phyloP scores from a whole-genome alignment of 345 rosid genomes.

The Lepidium didymum region DNA sequence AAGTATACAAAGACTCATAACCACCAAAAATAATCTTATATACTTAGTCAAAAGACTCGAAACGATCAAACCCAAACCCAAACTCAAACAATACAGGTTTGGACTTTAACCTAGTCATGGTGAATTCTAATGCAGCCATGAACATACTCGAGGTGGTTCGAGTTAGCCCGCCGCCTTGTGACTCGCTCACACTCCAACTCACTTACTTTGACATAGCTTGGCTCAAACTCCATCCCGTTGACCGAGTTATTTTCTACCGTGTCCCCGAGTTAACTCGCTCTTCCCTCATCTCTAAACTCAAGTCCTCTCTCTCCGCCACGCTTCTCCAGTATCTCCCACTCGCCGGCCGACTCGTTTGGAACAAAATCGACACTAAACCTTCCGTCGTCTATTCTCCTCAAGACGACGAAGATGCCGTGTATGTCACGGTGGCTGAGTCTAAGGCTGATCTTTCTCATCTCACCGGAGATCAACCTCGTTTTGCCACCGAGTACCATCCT shows the following conservation, averaged over 20 bases:
- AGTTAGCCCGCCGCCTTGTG: slow-evolving; percentile 18
- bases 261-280: slow-evolving; percentile 13
- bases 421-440: slow-evolving; percentile 36
- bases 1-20: neutral
- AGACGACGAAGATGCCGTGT: slow-evolving; percentile 24
- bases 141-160: slow-evolving; percentile 19
- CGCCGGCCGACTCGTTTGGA: slow-evolving; percentile 36
- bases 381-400: slow-evolving; percentile 20
- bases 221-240: slow-evolving; percentile 27
- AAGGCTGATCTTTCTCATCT: slow-evolving; percentile 20
- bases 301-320: slow-evolving; percentile 25
- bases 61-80: neutral
- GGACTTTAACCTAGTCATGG: slow-evolving; percentile 3
- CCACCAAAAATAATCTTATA: neutral
- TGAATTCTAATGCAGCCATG: neutral
- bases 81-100: neutral
- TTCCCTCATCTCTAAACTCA: slow-evolving; percentile 31
- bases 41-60: neutral
- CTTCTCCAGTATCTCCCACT: slow-evolving; percentile 41
- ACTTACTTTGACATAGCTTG: slow-evolving; percentile 31
- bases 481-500: slow-evolving; percentile 23
- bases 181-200: slow-evolving; percentile 30
- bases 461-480: slow-evolving; percentile 8
- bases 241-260: slow-evolving; percentile 33
- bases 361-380: slow-evolving; percentile 13